Conservation (phyloP, 202 grass and related monocot genomes). For the Eragrostis tef region DNA sequence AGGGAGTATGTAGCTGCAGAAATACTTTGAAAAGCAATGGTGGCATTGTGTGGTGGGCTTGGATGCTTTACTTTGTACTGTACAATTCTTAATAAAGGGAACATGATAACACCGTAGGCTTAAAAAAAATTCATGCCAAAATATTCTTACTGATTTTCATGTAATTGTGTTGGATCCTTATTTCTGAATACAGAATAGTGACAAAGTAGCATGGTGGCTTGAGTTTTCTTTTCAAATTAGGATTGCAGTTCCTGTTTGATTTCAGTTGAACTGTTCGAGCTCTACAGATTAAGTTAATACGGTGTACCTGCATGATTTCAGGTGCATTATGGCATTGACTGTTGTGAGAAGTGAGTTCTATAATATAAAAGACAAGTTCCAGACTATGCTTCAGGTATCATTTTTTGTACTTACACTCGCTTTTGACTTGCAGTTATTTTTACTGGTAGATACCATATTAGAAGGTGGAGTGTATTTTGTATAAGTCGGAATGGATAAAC, state of each 20-base stretch:
- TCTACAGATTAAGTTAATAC: not conserved
- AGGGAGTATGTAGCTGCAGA: not conserved
- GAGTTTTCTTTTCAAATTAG: conserved; percentile 23
- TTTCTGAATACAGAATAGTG: not conserved
- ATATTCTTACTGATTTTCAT: not conserved
- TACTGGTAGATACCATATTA: not conserved
- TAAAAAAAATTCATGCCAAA: not conserved
- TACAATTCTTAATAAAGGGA: not conserved
- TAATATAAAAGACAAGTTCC: conserved; percentile 63
- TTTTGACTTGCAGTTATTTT: conserved; percentile 11
- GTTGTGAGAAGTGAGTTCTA: conserved; percentile 63
- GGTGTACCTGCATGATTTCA: conserved; percentile 43
- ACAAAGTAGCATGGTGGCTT: conserved; percentile 5
- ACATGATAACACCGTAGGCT: not conserved
- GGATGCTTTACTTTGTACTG: not conserved
- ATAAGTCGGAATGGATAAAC: too few relatives aligned
- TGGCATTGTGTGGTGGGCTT: not conserved
- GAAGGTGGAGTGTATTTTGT: too few relatives aligned
- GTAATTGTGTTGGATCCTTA: not conserved
- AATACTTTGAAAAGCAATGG: not conserved
- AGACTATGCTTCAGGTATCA: conserved; percentile 23
- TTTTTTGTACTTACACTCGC: not conserved
- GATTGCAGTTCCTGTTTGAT: not conserved
- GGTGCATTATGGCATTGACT: conserved; percentile 63
- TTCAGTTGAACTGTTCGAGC: conserved; percentile 1